Base-by-base conservation (phyloP, 306 rosid species). In the Ormosia emarginata region DNA sequence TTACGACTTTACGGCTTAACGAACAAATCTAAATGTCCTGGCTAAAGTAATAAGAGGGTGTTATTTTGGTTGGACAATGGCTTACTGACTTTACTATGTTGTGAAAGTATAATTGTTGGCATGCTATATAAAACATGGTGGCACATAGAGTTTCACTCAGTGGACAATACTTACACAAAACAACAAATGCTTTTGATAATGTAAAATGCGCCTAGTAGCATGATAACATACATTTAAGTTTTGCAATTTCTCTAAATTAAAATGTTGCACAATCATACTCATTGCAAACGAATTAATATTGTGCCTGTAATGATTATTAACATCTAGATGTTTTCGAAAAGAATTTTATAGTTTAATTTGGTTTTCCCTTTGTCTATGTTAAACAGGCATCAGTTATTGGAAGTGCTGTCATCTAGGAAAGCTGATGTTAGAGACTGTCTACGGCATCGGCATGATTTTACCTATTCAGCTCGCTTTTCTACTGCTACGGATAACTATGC, bases 381-480 rank as follows among this genome's bases (percentile, higher is more conserved):
- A 77, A 84, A 14, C 72, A 91, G 97, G 81, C 71, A 82, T 56
- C 86, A 50, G 63, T 30, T 89, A 55, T 82, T 83, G 53, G 91
- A 81, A 71, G 44, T 68, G 33, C 8, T 84, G 69, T 69, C 74
- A 32, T 69, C 37, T 18, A 80, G 79, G 85, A 85, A 85, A 73
- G 82, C 70, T 79, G 77, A 66, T 68, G 81, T 72, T 57, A 73
- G 74, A 13, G 84, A 73, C 81, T 30, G 61, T 41, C 69, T 78
- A 32, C 49, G 80, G 15, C 75, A 49, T 68, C 30, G 71, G 40
- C 75, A 39, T 65, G 71, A 77, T 65, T 81, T 71, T 69, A 64
- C 87, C 53, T 50, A 39, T 73, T 74, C 66, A 36, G 87, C 86
- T 47, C 81, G 81, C 66, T 67, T 92, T 81, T 88, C 93, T 44